Conservation (phyloP, 2,329 filamentous ascomycete genomes). For the Ceratocystis smalleyi region DNA sequence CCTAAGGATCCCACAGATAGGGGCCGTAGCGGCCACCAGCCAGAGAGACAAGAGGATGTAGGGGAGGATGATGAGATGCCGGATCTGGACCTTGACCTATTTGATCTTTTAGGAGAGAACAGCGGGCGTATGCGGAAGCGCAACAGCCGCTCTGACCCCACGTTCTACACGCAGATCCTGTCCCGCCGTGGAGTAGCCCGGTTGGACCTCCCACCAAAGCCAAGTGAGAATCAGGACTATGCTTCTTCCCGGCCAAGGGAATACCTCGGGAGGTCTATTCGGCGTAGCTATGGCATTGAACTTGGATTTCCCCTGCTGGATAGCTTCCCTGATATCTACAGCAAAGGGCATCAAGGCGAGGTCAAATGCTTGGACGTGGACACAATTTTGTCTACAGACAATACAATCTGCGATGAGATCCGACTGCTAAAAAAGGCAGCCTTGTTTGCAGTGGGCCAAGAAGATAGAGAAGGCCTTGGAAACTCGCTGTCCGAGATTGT, state of each 20-base stretch:
- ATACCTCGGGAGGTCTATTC: conserved; percentile 7
- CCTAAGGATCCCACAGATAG: not conserved
- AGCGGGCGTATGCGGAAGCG: not conserved
- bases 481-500: conserved; percentile 70
- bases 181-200: conserved; percentile 9
- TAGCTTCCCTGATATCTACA: conserved; percentile 68
- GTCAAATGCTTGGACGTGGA: conserved; percentile 30
- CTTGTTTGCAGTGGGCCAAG: conserved; percentile 46
- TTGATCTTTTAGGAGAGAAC: conserved; percentile 13
- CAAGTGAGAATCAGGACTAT: not conserved
- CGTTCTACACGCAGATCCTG: conserved; percentile 5
- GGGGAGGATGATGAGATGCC: conserved; percentile 20
- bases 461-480: conserved; percentile 70
- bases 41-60: conserved; percentile 14
- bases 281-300: conserved; percentile 30
- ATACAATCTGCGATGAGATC: conserved; percentile 53
- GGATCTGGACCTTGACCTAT: conserved; percentile 18
- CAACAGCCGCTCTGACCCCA: not conserved
- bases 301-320: conserved; percentile 63
- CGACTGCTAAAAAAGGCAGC: conserved; percentile 50
- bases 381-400: conserved; percentile 57
- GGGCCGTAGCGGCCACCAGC: not conserved
- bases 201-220: not conserved
- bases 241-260: not conserved
- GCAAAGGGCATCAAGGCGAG: conserved; percentile 20